These are phyloP conservation scores for Neurospora sp. DNA, from an alignment of 495 filamentous ascomycete species.

Conservation along the genomic window DNA sequence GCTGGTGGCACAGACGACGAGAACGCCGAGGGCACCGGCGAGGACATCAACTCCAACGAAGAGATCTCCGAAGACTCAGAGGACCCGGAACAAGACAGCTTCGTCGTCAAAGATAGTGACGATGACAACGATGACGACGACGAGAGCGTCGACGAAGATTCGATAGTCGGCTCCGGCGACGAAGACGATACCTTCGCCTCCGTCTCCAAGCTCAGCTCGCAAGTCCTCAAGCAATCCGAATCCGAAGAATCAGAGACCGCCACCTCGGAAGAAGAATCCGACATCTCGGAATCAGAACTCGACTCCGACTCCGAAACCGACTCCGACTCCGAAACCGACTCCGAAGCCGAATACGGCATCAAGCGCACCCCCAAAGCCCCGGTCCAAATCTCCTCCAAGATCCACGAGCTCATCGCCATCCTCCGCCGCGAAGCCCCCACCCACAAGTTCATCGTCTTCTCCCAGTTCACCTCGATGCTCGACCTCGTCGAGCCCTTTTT, in stretches of 20 bases:
- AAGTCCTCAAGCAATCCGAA: conserved; percentile 18
- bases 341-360: conserved; percentile 12
- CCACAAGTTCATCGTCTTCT: conserved; percentile 97
- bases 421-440: conserved; percentile 63
- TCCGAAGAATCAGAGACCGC: conserved; percentile 10
- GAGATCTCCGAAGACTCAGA: conserved; percentile 47
- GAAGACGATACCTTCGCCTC: conserved; percentile 28
- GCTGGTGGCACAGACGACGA: conserved; percentile 78
- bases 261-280: conserved; percentile 12
- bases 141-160: conserved; percentile 25
- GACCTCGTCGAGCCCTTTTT: conserved; percentile 94
- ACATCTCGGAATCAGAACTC: conserved; percentile 26
- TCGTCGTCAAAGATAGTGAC: conserved; percentile 33
- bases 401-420: conserved; percentile 70
- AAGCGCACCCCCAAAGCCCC: conserved; percentile 21
- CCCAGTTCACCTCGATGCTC: conserved; percentile 91
- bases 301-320: too few species aligned
- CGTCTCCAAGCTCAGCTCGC: conserved; percentile 26
- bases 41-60: conserved; percentile 44
- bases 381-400: conserved; percentile 74
- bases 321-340: conserved; percentile 27
- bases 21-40: conserved; percentile 74
- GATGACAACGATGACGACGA: conserved; percentile 31
- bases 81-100: conserved; percentile 37
- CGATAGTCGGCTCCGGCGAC: conserved; percentile 4